Percentiles rank a stretch among this genome's conserved stretches.
Conservation (phyloP, 805 yeast genomes). For the Zygoascus ofunaensis region DNA sequence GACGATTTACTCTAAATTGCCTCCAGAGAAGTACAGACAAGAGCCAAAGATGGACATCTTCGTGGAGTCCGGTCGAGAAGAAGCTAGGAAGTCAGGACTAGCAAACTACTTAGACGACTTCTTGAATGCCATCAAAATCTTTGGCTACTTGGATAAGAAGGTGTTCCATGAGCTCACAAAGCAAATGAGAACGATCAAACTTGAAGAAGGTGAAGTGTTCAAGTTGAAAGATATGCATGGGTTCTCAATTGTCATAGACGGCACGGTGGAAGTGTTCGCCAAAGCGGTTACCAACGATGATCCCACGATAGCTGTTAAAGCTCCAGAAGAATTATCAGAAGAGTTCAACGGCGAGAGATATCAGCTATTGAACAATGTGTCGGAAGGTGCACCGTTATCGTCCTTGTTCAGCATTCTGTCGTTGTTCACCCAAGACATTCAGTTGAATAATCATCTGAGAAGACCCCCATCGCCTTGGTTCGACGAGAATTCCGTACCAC, state of each 20-base stretch:
- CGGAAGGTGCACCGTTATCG: slow-evolving; percentile 76
- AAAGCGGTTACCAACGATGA: slow-evolving; percentile 30
- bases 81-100: slow-evolving; percentile 27
- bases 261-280: slow-evolving; percentile 70
- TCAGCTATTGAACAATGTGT: slow-evolving; percentile 70
- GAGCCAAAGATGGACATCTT: slow-evolving; percentile 41
- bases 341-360: slow-evolving; percentile 46
- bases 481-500: slow-evolving; percentile 4
- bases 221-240: slow-evolving; percentile 69
- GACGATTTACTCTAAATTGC: slow-evolving; percentile 52
- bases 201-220: slow-evolving; percentile 68
- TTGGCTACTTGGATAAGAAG: slow-evolving; percentile 83
- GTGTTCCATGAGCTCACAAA: slow-evolving; percentile 90
- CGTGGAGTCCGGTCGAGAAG: slow-evolving; percentile 29
- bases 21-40: slow-evolving; percentile 36
- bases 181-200: slow-evolving; percentile 79
- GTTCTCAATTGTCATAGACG: slow-evolving; percentile 88
- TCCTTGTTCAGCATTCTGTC: slow-evolving; percentile 74
- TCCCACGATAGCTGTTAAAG: neutral
- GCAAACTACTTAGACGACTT: slow-evolving; percentile 31
- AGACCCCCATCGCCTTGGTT: slow-evolving; percentile 1
- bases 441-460: slow-evolving; percentile 16
- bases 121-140: slow-evolving; percentile 80
- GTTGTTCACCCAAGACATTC: slow-evolving; percentile 48
- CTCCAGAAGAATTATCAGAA: neutral